Evolutionary conservation across 768 basidiomycete species (phyloP), one percentile per base, ranked within the genome.

Genomic region (Hysterangium stoloniferum): DNA sequence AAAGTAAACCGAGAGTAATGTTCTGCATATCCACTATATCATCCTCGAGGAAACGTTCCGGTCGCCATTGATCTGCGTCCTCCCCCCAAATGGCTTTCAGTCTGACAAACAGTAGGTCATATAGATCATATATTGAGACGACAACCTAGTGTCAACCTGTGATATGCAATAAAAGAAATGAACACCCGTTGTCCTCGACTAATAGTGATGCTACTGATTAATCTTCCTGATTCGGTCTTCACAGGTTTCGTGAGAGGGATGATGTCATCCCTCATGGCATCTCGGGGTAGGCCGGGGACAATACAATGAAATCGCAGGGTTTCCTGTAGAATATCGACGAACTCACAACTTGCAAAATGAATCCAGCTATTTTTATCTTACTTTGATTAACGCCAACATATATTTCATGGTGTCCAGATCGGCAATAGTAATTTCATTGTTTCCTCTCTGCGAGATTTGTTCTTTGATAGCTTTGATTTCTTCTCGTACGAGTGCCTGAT

Each of bases 231-330:
- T 20, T 64, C 64, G 2, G 71, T 74, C 47, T 54, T 65, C 38
- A 81, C 70, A 1, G 79, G 78, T 49, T 63, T 70, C 6, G 78
- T 73, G 28, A 86, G 71, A 0, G 84, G 80, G 20, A 86, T 60
- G 25, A 79, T 59, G 48, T 81, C 76, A 55, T 85, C 81, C 17
- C 64, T 61, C 1, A 61, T 66, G 0, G 80, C 69, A 45, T 71
- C 64, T 20, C 83, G 73, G 38, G 73, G 69, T 15, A 72, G 71
- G 17, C 74, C 71, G 37, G 76, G 73, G 8, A 75, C 58, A 1
- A 76, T 76, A 25, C 78, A 76, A 53, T 78, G 73, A 48, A 74
- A 71, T n/a, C 79, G 70, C 59, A 81, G 67, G 4, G 69, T 69
- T 61, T 81, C 79, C 71, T 73, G 52, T 15, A 40, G 17, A 40